A percentile compares a stretch with the other conserved stretches of the same genome.
These are phyloP conservation scores for Ophiostoma sp. DNA, from an alignment of 2,329 filamentous ascomycete genomes.

Conservation along the genomic window DNA sequence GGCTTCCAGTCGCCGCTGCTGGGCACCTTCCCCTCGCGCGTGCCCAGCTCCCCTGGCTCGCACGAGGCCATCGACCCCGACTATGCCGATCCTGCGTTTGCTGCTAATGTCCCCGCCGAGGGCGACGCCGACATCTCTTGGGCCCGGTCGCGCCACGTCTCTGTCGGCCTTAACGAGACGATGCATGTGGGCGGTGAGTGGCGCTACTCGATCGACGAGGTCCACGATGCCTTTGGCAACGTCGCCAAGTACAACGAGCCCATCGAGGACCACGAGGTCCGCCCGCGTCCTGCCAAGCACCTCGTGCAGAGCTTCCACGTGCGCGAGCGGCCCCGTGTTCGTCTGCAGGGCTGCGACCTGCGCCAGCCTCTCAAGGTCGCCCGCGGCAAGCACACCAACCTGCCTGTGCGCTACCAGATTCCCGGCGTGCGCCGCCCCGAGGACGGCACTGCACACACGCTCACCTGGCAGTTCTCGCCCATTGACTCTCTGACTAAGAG, in stretches of 20 bases:
- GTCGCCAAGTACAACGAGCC: conserved; percentile 65
- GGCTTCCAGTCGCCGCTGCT: conserved; percentile 73
- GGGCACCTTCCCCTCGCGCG: conserved; percentile 38
- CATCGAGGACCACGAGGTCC: conserved; percentile 63
- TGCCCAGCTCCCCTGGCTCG: neutral
- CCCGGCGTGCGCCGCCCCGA: conserved; percentile 54
- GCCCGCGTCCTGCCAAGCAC: conserved; percentile 52
- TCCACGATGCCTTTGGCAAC: conserved; percentile 87
- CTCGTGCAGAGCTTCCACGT: conserved; percentile 76
- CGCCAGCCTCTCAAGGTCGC: conserved; percentile 78
- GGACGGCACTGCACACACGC: conserved; percentile 54
- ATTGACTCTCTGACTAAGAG: conserved; percentile 62
- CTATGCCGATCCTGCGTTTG: neutral
- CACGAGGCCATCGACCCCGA: conserved; percentile 8
- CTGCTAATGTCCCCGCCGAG: conserved; percentile 47
- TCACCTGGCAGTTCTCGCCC: conserved; percentile 79
- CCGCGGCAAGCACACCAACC: conserved; percentile 59
- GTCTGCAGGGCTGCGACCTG: conserved; percentile 69
- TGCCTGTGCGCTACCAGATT: conserved; percentile 68
- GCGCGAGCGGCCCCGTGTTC: conserved; percentile 74
- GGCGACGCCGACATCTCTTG: conserved; percentile 68
- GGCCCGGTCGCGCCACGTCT: conserved; percentile 69
- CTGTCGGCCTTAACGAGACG: conserved; percentile 84
- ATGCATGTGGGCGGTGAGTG: conserved; percentile 73
- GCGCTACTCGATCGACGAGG: conserved; percentile 87